Conservation (phyloP, 441 rosid genomes). For the Theobroma grandiflorum region DNA sequence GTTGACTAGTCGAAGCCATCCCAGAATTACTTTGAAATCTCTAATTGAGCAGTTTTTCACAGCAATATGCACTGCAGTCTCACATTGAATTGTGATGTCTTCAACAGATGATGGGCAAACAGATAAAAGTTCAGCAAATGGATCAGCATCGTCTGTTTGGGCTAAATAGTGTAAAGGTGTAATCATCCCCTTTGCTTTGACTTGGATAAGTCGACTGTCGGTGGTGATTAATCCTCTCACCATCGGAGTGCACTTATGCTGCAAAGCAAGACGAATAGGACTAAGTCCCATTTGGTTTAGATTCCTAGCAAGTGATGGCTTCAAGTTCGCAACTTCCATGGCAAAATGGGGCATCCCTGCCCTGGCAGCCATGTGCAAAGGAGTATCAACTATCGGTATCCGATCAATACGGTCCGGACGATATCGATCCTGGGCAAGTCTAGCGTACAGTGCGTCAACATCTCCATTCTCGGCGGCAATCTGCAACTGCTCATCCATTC, state of each 20-base stretch:
- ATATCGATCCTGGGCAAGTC: conserved; percentile 31
- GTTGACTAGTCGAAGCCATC: conserved; percentile 42
- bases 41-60: conserved; percentile 23
- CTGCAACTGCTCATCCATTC: conserved; percentile 20
- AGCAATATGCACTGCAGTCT: conserved; percentile 48
- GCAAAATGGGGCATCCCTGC: conserved; percentile 40
- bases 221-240: conserved; percentile 38
- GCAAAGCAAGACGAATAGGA: conserved; percentile 30
- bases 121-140: conserved; percentile 45
- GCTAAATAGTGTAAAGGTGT: conserved; percentile 54
- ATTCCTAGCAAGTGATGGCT: conserved; percentile 48
- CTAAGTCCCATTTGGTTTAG: conserved; percentile 48
- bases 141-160: conserved; percentile 24
- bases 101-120: conserved; percentile 43
- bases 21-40: conserved; percentile 42
- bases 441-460: background rate
- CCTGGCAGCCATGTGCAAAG: conserved; percentile 44
- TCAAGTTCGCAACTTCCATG: conserved; percentile 44
- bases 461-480: conserved; percentile 34
- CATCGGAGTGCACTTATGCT: background rate
- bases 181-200: conserved; percentile 41
- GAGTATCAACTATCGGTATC: conserved; percentile 35
- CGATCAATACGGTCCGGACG: conserved; percentile 29
- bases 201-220: conserved; percentile 35
- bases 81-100: conserved; percentile 44